phyloP scores from a whole-genome alignment of 208 protist species.

The Trypanosoma scelopori region DNA sequence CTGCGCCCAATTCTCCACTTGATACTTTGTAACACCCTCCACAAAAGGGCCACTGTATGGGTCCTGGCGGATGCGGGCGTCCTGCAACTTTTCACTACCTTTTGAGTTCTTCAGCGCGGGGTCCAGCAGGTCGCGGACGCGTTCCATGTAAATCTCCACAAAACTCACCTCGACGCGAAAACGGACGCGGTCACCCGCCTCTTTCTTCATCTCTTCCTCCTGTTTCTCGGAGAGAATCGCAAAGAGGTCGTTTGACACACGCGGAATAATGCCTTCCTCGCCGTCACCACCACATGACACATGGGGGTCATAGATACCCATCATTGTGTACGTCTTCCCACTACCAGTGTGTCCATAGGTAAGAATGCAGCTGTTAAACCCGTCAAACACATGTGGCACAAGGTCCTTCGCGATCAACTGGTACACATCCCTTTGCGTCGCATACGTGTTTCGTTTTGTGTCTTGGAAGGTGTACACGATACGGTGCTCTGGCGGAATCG shows the following conservation, averaged over 20 bases:
- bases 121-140: conserved; percentile 95
- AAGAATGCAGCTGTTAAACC: conserved; percentile 92
- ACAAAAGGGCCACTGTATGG: conserved; percentile 86
- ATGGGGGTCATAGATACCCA: conserved; percentile 81
- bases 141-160: conserved; percentile 98
- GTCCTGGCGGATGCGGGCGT: conserved; percentile 89
- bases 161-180: conserved; percentile 95
- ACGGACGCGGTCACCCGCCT: conserved; percentile 28
- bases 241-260: conserved; percentile 91
- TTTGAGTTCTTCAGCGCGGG: conserved; percentile 68
- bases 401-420: conserved; percentile 88
- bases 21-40: conserved; percentile 89
- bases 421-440: conserved; percentile 90
- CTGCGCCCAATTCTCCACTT: conserved; percentile 85
- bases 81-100: conserved; percentile 78
- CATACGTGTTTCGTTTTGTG: conserved; percentile 66
- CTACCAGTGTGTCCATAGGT: conserved; percentile 93
- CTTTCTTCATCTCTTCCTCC: conserved; percentile 35
- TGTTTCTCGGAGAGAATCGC: conserved; percentile 55
- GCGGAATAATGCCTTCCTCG: conserved; percentile 90
- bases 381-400: conserved; percentile 91
- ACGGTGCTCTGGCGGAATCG: conserved; percentile 81
- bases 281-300: conserved; percentile 73
- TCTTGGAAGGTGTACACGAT: conserved; percentile 86
- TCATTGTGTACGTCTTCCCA: conserved; percentile 93